Evolutionary conservation across 176 grass and related monocot species (phyloP), one percentile per base, ranked within the genome.

Genomic region (Phragmites australis): DNA sequence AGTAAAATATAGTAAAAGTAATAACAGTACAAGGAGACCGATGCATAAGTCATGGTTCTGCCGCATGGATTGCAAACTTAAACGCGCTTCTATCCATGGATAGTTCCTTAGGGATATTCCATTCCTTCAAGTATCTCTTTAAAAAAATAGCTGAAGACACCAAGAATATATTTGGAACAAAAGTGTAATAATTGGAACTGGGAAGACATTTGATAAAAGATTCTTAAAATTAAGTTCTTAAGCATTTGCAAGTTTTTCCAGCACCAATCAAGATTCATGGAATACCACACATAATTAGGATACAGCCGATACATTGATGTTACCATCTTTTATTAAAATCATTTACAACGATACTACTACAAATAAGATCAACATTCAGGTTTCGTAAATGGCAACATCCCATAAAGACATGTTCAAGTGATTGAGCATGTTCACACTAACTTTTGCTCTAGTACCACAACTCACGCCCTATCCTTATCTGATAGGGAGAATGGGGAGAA

Each of bases 351-450:
- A 2, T 37, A 37, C 5, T 37, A 37, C 34, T 37, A 37, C 34
- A 37, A 37, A 37, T 37, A 37, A 37, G 34, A 37, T 37, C 34
- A 37, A 5, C 3, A 19, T 52, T 43, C 47, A 5, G 17, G 0
- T 64, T 46, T n/a, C 44, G 46, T 64, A 63, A 19, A 12, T 21
- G 3, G 21, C 41, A 76, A 76, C 30, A 37, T 37, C 34, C 34
- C n/a, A 23, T 6, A 39, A 60, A 6, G 44, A 51, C 29, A 34
- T 25, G 45, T 62, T 65, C 40, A 46, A 82, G 16, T n/a, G 29
- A 37, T 46, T 80, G 70, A 65, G 68, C 75, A 85, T 63, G 19
- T 57, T n/a, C 23, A 13, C 43, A 61, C 16, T 31, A 62, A 17
- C 61, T 64, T 8, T n/a, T 21, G 40, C 0, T 39, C 3, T 21